Conservation (phyloP, 768 basidiomycete species). For the Candolleomyces aberdarensis region DNA sequence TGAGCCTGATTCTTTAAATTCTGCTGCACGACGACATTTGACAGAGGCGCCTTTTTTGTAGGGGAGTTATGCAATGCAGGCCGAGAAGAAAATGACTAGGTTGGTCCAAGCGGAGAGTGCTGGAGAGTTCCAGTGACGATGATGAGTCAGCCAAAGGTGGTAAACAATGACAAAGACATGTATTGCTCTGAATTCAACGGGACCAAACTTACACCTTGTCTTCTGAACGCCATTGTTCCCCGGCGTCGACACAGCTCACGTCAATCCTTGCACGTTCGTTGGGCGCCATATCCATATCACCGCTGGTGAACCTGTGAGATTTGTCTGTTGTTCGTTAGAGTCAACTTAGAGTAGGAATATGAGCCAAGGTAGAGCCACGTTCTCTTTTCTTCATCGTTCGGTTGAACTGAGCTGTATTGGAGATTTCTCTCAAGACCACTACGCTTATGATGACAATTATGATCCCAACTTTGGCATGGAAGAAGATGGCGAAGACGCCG, state of each 20-base stretch:
- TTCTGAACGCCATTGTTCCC: conserved; percentile 3
- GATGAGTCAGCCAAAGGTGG: not conserved
- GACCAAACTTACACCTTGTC: conserved; percentile 1
- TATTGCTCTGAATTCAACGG: conserved; percentile 1
- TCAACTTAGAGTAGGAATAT: conserved; percentile 24
- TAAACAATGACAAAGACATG: conserved; percentile 4
- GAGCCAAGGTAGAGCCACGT: conserved; percentile 49
- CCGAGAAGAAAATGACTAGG: conserved; percentile 43
- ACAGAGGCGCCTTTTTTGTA: conserved; percentile 22
- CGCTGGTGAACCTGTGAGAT: not conserved
- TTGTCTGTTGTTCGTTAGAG: not conserved
- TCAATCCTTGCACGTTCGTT: not conserved
- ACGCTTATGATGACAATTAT: conserved; percentile 43
- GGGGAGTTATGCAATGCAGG: conserved; percentile 52
- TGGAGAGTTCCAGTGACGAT: not conserved
- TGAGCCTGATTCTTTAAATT: conserved; percentile 31
- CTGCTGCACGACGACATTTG: not conserved
- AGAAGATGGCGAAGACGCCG: conserved; percentile 55
- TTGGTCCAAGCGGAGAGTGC: conserved; percentile 10
- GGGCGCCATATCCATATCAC: not conserved
- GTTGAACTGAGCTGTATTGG: conserved; percentile 28
- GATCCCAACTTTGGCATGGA: conserved; percentile 55
- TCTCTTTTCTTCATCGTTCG: conserved; percentile 14
- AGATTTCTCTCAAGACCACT: conserved; percentile 54
- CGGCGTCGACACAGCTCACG: conserved; percentile 1